Conservation (phyloP, 106 monocot genomes). For the Cymbidium sinense region DNA sequence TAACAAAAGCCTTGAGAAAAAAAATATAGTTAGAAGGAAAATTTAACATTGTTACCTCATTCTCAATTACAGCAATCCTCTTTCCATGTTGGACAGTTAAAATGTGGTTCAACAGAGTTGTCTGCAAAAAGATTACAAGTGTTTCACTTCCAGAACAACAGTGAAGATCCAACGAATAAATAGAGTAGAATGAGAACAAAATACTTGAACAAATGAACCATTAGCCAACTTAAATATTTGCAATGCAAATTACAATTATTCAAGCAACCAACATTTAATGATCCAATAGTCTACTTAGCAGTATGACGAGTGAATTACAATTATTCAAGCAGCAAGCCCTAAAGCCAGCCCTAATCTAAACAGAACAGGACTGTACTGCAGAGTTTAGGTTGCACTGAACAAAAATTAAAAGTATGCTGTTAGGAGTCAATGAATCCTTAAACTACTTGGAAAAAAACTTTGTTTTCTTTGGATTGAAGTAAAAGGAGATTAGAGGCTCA, state of each 20-base stretch:
- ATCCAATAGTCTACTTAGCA: neutral
- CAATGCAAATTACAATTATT: neutral
- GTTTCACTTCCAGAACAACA: neutral
- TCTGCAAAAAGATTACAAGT: slow-evolving; percentile 31
- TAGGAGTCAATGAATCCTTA: neutral
- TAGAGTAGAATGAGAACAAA: neutral
- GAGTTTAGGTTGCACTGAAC: neutral
- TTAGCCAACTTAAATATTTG: neutral
- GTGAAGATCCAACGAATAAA: neutral
- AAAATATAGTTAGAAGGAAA: neutral
- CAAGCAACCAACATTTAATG: neutral
- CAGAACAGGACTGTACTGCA: neutral
- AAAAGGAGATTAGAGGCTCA: neutral
- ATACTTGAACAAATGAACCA: neutral
- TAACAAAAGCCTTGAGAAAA: neutral
- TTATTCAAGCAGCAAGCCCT: neutral
- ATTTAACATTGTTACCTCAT: slow-evolving; percentile 50
- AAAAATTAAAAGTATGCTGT: neutral
- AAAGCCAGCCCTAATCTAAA: neutral
- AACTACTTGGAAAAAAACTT: neutral
- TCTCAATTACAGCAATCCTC: slow-evolving; percentile 90
- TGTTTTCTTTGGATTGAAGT: neutral
- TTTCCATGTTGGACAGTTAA: slow-evolving; percentile 85
- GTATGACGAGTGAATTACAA: neutral
- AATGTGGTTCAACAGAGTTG: slow-evolving; percentile 89